Evolutionary conservation across 2,329 filamentous ascomycete genomes (phyloP).

Genomic region (Pleurostoma richardsiae): DNA sequence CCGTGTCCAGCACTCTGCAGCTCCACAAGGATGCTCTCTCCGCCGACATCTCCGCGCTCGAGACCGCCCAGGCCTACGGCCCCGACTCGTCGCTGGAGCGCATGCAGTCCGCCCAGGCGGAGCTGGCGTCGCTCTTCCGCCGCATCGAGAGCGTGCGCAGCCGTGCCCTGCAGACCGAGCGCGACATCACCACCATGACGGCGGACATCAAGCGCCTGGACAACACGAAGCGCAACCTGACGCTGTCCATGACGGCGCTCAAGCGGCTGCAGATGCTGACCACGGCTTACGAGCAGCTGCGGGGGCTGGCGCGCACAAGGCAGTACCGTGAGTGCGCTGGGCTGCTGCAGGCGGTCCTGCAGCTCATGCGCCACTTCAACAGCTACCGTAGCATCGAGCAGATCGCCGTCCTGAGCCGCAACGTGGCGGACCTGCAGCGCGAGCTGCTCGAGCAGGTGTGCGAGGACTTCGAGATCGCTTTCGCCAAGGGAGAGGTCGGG

Average conservation of each 20-base stretch:
- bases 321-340: constrained; percentile 96
- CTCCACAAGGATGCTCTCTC: constrained; percentile 79
- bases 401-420: constrained; percentile 87
- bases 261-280: constrained; percentile 98
- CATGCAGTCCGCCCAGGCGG: constrained; percentile 85
- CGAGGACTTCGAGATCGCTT: constrained; percentile 95
- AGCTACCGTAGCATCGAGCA: constrained; percentile 97
- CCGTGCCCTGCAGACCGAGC: constrained; percentile 86
- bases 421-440: constrained; percentile 88
- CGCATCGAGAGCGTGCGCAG: constrained; percentile 92
- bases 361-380: constrained; percentile 98
- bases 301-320: constrained; percentile 73
- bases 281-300: constrained; percentile 95
- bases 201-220: constrained; percentile 97
- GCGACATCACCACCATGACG: constrained; percentile 97
- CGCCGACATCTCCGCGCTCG: constrained; percentile 66
- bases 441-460: constrained; percentile 96
- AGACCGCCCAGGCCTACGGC: constrained; percentile 75
- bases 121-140: constrained; percentile 83
- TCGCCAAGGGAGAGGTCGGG: constrained; percentile 79
- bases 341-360: constrained; percentile 87
- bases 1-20: constrained; percentile 69
- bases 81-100: constrained; percentile 84
- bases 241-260: constrained; percentile 93
- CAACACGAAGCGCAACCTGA: constrained; percentile 93